A percentile compares a stretch with the other conserved stretches of the same genome.
phyloP scores from a whole-genome alignment of 768 basidiomycete genomes.

The Suillus placidus region DNA sequence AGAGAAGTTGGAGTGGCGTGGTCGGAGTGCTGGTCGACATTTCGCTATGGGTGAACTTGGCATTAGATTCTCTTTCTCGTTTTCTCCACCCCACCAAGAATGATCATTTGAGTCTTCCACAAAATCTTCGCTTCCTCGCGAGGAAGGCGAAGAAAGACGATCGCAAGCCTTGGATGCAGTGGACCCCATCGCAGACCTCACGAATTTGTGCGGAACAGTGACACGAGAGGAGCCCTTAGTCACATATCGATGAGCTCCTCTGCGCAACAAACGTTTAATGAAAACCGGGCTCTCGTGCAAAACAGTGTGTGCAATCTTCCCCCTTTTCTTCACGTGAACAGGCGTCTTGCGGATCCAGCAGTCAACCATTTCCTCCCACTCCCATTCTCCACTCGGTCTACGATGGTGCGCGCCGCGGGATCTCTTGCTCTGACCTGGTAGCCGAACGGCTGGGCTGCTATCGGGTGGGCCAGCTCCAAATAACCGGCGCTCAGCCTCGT shows the following conservation, averaged over 20 bases:
- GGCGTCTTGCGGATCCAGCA: conserved; percentile 48
- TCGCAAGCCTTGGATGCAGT: conserved; percentile 11
- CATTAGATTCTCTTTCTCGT: conserved; percentile 24
- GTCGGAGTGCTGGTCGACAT: conserved; percentile 17
- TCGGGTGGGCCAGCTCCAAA: conserved; percentile 33
- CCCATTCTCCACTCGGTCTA: conserved; percentile 39
- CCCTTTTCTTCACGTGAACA: conserved; percentile 24
- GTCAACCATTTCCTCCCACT: conserved; percentile 50
- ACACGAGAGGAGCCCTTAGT: background rate
- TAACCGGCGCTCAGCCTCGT: conserved; percentile 53
- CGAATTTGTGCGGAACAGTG: background rate
- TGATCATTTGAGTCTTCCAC: conserved; percentile 20
- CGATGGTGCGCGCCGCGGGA: conserved; percentile 14
- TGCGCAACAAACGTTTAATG: conserved; percentile 4
- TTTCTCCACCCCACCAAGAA: conserved; percentile 26
- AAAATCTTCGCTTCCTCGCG: conserved; percentile 16
- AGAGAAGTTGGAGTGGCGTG: conserved; percentile 36
- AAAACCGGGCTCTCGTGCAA: conserved; percentile 10
- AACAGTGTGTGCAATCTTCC: conserved; percentile 9
- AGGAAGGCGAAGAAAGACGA: conserved; percentile 15
- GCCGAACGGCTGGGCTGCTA: conserved; percentile 21
- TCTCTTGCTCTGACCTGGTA: conserved; percentile 11
- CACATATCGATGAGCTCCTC: background rate
- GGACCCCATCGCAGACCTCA: conserved; percentile 1
- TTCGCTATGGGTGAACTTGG: conserved; percentile 11